phyloP scores from a whole-genome alignment of 495 filamentous ascomycete species.

The Apodospora peruviana region DNA sequence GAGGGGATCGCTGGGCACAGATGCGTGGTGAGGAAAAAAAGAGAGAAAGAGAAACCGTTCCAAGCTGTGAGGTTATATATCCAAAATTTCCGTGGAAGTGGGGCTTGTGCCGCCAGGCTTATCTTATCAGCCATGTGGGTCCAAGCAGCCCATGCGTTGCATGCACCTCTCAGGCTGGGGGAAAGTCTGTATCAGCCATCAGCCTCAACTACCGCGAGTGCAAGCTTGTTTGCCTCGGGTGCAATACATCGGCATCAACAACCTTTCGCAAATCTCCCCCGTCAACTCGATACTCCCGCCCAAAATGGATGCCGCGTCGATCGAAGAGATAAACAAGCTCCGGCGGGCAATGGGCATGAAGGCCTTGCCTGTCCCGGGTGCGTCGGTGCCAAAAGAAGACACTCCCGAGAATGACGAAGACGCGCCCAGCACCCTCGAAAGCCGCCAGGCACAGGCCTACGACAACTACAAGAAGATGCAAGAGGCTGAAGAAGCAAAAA shows the following conservation, averaged over 20 bases:
- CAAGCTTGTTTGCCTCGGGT: not conserved
- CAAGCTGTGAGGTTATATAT: not conserved
- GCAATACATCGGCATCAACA: not conserved
- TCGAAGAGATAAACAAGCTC: constrained; percentile 93
- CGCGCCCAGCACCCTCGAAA: constrained; percentile 73
- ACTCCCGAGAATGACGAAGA: constrained; percentile 44
- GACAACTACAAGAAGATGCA: constrained; percentile 54
- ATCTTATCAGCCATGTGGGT: constrained; percentile 18
- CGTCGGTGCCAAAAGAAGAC: constrained; percentile 26
- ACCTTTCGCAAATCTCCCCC: not conserved
- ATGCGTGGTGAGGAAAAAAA: constrained; percentile 56
- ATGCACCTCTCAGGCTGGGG: constrained; percentile 2
- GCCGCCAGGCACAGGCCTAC: constrained; percentile 68
- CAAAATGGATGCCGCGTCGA: constrained; percentile 76
- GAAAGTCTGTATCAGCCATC: not conserved
- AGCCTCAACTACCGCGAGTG: constrained; percentile 2
- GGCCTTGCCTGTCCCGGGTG: constrained; percentile 77
- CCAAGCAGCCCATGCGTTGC: not conserved
- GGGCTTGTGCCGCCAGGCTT: constrained; percentile 14
- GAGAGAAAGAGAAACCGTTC: constrained; percentile 17
- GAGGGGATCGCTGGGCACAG: constrained; percentile 77
- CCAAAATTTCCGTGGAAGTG: constrained; percentile 5
- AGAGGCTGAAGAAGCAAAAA: constrained; percentile 58
- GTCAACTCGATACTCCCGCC: not conserved
- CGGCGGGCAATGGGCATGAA: constrained; percentile 85